These are phyloP conservation scores for Nigrograna mackinnonii DNA, from an alignment of 2,329 filamentous ascomycete species.

Conservation along the genomic window DNA sequence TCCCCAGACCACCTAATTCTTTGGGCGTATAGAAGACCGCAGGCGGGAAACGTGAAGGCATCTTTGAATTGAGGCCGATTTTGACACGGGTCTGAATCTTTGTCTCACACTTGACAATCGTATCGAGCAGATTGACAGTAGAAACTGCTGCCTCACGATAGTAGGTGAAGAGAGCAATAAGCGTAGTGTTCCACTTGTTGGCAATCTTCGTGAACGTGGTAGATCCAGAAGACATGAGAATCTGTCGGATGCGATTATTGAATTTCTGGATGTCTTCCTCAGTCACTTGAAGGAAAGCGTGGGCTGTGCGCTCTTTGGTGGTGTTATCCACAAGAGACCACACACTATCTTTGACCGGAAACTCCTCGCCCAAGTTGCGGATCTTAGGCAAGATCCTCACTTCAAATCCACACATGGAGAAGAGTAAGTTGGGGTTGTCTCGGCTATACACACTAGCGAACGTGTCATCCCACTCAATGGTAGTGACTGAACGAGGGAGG, in stretches of 20 bases:
- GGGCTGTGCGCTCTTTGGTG: conserved; percentile 93
- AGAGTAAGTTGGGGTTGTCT: conserved; percentile 95
- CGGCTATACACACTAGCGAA: conserved; percentile 98
- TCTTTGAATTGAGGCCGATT: conserved; percentile 98
- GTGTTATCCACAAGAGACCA: conserved; percentile 98
- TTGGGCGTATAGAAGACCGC: conserved; percentile 99
- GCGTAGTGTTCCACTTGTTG: conserved; percentile 98
- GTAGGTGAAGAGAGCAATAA: conserved; percentile 97
- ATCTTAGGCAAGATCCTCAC: conserved; percentile 95
- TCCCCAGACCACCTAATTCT: conserved; percentile 92
- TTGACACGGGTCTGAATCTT: conserved; percentile 99
- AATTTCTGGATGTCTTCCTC: conserved; percentile 99
- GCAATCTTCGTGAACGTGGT: conserved; percentile 99
- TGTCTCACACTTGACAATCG: conserved; percentile 98
- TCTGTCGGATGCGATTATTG: conserved; percentile 98
- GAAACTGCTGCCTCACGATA: conserved; percentile 97
- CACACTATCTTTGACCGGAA: conserved; percentile 95
- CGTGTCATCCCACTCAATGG: conserved; percentile 98
- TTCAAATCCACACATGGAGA: conserved; percentile 98
- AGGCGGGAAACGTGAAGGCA: conserved; percentile 97
- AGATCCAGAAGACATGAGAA: conserved; percentile 98
- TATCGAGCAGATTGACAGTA: conserved; percentile 90
- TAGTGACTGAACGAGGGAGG: conserved; percentile 90
- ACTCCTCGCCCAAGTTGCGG: conserved; percentile 93
- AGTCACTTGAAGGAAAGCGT: conserved; percentile 96